Percentiles rank a stretch among this genome's conserved stretches.
These are phyloP conservation scores for Podaxis pistillaris DNA, from an alignment of 768 basidiomycete species.

Conservation along the genomic window DNA sequence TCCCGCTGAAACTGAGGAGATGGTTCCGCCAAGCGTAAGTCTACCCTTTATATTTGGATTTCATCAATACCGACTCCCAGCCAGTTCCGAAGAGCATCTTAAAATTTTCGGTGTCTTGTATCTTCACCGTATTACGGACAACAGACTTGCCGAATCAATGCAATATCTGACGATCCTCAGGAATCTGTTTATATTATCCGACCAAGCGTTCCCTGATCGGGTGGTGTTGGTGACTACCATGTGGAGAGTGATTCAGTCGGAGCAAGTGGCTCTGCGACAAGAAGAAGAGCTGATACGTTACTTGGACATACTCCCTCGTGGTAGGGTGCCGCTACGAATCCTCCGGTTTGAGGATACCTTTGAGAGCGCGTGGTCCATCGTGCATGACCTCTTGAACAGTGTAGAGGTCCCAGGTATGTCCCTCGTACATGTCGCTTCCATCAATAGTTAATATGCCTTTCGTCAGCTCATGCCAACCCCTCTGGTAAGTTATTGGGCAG, in stretches of 20 bases:
- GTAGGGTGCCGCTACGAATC: neutral
- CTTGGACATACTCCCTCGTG: neutral
- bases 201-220: conserved; percentile 9
- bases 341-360: neutral
- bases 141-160: conserved; percentile 11
- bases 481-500: no score
- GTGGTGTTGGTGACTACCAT: conserved; percentile 16
- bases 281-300: conserved; percentile 12
- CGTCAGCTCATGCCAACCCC: no score
- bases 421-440: neutral
- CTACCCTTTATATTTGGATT: neutral
- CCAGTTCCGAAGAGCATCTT: conserved; percentile 12
- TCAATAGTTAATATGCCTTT: no score
- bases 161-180: conserved; percentile 11
- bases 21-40: conserved; percentile 16
- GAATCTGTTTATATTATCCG: conserved; percentile 4
- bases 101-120: conserved; percentile 15
- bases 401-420: neutral
- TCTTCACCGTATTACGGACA: conserved; percentile 16
- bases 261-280: neutral
- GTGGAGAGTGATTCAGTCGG: conserved; percentile 10
- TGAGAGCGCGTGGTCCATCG: conserved; percentile 5
- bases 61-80: neutral
- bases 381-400: neutral
- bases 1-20: conserved; percentile 3